Conservation (phyloP, 495 filamentous ascomycete genomes). For the Opeltia flavorubescens region DNA sequence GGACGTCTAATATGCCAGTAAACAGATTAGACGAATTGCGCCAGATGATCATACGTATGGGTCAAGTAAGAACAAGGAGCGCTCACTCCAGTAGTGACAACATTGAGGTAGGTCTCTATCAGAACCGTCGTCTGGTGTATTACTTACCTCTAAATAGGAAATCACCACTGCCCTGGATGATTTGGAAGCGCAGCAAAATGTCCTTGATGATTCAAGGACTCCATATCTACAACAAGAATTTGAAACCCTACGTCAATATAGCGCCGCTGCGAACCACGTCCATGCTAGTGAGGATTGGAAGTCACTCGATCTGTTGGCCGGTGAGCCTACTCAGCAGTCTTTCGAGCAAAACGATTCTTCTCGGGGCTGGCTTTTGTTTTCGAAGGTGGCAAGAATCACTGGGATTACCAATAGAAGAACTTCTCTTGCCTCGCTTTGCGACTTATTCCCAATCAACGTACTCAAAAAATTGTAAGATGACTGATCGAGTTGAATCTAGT, state of each 20-base stretch:
- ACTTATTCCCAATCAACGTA: slow-evolving; percentile 6
- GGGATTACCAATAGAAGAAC: neutral
- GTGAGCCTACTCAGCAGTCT: slow-evolving; percentile 5
- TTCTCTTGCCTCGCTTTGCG: slow-evolving; percentile 6
- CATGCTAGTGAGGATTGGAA: neutral
- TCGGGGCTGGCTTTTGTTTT: neutral
- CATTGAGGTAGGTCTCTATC: neutral
- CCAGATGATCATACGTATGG: slow-evolving; percentile 21
- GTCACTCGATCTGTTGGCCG: slow-evolving; percentile 7
- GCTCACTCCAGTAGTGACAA: too few relatives aligned
- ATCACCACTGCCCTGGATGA: slow-evolving; percentile 14
- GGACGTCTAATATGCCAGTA: slow-evolving; percentile 28
- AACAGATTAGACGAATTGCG: slow-evolving; percentile 26
- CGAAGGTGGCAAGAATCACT: slow-evolving; percentile 1
- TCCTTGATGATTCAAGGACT: neutral
- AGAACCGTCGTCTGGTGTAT: neutral
- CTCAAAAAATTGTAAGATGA: slow-evolving; percentile 9
- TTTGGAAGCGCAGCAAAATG: slow-evolving; percentile 6
- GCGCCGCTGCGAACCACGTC: neutral
- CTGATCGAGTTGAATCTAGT: neutral
- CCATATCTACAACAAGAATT: slow-evolving; percentile 12
- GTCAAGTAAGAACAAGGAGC: neutral
- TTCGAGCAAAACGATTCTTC: neutral
- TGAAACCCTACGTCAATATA: slow-evolving; percentile 15
- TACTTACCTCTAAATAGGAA: slow-evolving; percentile 4